These are phyloP conservation scores for Solanum appendiculatum DNA, from an alignment of 257 asterid species.

Conservation along the genomic window DNA sequence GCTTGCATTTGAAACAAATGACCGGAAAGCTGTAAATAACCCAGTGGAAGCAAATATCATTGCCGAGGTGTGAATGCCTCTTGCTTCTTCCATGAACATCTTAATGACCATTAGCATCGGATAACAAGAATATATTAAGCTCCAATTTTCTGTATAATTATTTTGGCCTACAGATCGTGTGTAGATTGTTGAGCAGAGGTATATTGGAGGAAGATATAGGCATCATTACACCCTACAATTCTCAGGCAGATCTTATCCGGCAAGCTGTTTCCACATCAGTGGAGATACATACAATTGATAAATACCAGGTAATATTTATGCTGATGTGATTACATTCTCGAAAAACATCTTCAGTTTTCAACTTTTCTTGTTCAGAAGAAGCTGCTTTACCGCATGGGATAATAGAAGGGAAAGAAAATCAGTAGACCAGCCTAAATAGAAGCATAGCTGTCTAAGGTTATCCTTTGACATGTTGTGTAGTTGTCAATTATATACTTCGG, in stretches of 20 bases:
- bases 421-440: not conserved
- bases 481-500: not conserved
- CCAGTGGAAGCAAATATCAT: slow-evolving; percentile 75
- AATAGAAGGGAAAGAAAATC: not conserved
- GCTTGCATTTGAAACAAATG: slow-evolving; percentile 68
- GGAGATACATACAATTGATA: slow-evolving; percentile 93
- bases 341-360: not conserved
- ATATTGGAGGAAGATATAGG: slow-evolving; percentile 69
- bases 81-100: not conserved
- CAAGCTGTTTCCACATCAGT: slow-evolving; percentile 53
- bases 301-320: slow-evolving; percentile 67
- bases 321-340: not conserved
- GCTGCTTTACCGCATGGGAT: not conserved
- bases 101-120: not conserved
- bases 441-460: not conserved
- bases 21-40: slow-evolving; percentile 56
- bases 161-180: slow-evolving; percentile 31
- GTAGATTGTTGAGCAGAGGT: slow-evolving; percentile 49
- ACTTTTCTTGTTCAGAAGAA: not conserved
- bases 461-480: not conserved
- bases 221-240: slow-evolving; percentile 86
- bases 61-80: slow-evolving; percentile 43
- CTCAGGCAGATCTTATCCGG: slow-evolving; percentile 71
- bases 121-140: not conserved
- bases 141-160: not conserved